phyloP scores from a whole-genome alignment of 2,329 filamentous ascomycete genomes.

The Cladosporium austrohemisphaericum region DNA sequence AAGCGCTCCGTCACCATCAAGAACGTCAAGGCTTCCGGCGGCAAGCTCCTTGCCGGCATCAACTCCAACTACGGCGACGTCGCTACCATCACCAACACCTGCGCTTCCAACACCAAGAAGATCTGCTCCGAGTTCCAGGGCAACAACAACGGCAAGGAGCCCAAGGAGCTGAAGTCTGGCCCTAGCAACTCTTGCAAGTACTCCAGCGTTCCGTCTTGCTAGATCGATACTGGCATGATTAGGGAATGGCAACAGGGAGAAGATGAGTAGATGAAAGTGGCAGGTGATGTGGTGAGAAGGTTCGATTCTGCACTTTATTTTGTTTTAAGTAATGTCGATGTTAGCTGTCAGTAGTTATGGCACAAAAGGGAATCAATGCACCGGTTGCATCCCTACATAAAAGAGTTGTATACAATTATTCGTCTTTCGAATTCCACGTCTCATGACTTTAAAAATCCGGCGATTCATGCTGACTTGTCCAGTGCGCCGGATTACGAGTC shows the following conservation, averaged over 20 bases:
- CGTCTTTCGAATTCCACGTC: too few relatives aligned
- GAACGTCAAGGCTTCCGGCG: slow-evolving; percentile 13
- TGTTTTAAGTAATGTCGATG: too few relatives aligned
- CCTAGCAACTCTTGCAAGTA: slow-evolving; percentile 15
- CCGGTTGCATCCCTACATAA: too few relatives aligned
- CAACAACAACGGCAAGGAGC: slow-evolving; percentile 12
- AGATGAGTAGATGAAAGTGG: not conserved
- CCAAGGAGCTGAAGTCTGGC: slow-evolving; percentile 9
- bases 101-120: slow-evolving; percentile 11
- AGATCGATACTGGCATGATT: too few relatives aligned
- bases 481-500: too few relatives aligned
- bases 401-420: too few relatives aligned
- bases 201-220: slow-evolving; percentile 15
- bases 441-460: too few relatives aligned
- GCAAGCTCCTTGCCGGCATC: slow-evolving; percentile 14
- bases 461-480: too few relatives aligned
- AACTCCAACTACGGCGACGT: slow-evolving; percentile 15
- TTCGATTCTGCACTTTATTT: too few relatives aligned
- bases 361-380: too few relatives aligned
- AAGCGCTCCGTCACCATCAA: slow-evolving; percentile 15
- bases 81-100: slow-evolving; percentile 14
- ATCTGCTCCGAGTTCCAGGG: slow-evolving; percentile 12
- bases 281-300: not conserved
- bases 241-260: not conserved
- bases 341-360: too few relatives aligned